phyloP scores from a whole-genome alignment of 202 grass and related monocot species.

The Schoenoplectus tabernaemontani region DNA sequence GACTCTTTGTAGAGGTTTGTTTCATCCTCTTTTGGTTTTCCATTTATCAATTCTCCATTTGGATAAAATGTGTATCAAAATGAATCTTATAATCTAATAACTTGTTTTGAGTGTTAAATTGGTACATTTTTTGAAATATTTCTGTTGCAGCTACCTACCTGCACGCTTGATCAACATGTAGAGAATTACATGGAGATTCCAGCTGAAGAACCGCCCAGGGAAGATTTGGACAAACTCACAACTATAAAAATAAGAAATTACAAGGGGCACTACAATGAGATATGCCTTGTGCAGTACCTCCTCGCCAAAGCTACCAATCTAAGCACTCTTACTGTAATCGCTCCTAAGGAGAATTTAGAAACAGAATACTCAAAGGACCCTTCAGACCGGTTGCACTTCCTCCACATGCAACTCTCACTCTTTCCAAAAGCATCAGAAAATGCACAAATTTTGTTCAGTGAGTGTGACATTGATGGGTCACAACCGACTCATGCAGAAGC shows the following conservation, averaged over 20 bases:
- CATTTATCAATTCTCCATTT: neutral
- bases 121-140: neutral
- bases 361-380: slow-evolving; percentile 36
- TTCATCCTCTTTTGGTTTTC: neutral
- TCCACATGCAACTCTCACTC: slow-evolving; percentile 24
- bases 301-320: slow-evolving; percentile 46
- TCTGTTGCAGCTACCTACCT: slow-evolving; percentile 58
- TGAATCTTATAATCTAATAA: neutral
- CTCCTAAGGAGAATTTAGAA: slow-evolving; percentile 45
- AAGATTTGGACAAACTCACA: slow-evolving; percentile 55
- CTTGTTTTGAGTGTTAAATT: neutral
- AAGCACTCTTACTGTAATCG: slow-evolving; percentile 39
- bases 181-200: slow-evolving; percentile 50
- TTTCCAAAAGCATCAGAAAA: slow-evolving; percentile 47
- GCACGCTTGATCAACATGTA: slow-evolving; percentile 46
- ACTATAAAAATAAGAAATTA: slow-evolving; percentile 76
- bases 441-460: slow-evolving; percentile 49
- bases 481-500: slow-evolving; percentile 65
- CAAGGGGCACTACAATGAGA: slow-evolving; percentile 75
- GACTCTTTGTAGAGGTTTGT: slow-evolving; percentile 74
- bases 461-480: slow-evolving; percentile 31
- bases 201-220: slow-evolving; percentile 61
- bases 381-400: slow-evolving; percentile 28
- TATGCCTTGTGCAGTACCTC: slow-evolving; percentile 51
- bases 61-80: neutral